A percentile compares a stretch with the other conserved stretches of the same genome.
Conservation (phyloP, 345 rosid species). For the Psidium friedrichsthalianum region DNA sequence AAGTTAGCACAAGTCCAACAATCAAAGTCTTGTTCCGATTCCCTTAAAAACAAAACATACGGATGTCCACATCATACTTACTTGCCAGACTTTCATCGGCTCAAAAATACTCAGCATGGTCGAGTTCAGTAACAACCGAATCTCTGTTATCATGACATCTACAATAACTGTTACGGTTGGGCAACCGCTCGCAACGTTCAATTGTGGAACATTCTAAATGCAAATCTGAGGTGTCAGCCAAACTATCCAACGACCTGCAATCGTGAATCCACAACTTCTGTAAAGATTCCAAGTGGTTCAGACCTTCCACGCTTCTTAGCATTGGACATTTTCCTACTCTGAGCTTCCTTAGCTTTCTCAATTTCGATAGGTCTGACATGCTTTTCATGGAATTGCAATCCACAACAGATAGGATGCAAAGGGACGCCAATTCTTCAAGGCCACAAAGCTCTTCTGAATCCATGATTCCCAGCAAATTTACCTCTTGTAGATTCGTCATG, state of each 20-base stretch:
- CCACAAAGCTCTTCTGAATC: not conserved
- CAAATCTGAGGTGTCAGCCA: not conserved
- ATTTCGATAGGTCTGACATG: not conserved
- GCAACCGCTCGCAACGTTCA: not conserved
- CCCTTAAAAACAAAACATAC: not conserved
- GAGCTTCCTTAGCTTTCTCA: not conserved
- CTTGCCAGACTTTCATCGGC: not conserved
- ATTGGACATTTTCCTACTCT: not conserved
- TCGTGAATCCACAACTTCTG: not conserved
- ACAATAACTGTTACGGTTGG: not conserved
- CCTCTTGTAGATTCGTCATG: not conserved
- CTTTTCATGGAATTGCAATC: not conserved
- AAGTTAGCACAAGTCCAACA: not conserved
- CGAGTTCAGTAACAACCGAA: accelerated
- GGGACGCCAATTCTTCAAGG: not conserved
- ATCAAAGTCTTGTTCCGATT: not conserved
- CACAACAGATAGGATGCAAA: not conserved
- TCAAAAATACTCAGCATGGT: accelerated
- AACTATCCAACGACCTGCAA: not conserved
- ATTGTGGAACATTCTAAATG: not conserved
- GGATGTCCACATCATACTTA: not conserved
- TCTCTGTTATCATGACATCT: not conserved
- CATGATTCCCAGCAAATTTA: not conserved
- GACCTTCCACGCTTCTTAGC: not conserved
- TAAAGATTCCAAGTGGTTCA: not conserved